A percentile compares a stretch with the other conserved stretches of the same genome.
phyloP scores from a whole-genome alignment of 768 basidiomycete species.

The Terana coerulea region DNA sequence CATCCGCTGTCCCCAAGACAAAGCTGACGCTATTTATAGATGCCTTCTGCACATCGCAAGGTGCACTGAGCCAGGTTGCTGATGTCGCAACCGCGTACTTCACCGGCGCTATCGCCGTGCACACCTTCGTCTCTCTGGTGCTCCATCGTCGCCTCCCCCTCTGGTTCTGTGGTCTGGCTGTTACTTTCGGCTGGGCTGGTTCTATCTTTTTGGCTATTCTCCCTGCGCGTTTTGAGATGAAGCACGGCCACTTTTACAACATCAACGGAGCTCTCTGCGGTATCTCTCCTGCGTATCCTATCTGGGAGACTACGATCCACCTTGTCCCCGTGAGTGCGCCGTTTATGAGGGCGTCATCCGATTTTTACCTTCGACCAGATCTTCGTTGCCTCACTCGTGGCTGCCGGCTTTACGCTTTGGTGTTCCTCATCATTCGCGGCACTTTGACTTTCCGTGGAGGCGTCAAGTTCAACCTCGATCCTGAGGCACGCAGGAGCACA shows the following conservation, averaged over 20 bases:
- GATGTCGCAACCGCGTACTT: conserved; percentile 63
- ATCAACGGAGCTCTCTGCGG: conserved; percentile 49
- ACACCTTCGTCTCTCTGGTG: conserved; percentile 65
- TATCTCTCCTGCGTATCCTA: conserved; percentile 38
- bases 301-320: conserved; percentile 48
- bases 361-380: conserved; percentile 51
- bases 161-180: conserved; percentile 40
- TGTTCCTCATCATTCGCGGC: conserved; percentile 60
- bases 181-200: conserved; percentile 51
- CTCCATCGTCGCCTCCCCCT: conserved; percentile 46
- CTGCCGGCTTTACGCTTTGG: conserved; percentile 53
- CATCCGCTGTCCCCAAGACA: conserved; percentile 1
- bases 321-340: conserved; percentile 52
- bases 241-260: conserved; percentile 47
- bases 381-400: conserved; percentile 51
- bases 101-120: conserved; percentile 58
- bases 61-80: conserved; percentile 55
- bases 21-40: background rate
- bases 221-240: conserved; percentile 32
- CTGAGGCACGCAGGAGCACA: conserved; percentile 40
- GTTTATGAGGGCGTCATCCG: conserved; percentile 22
- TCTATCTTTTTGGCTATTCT: conserved; percentile 33
- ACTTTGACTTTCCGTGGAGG: conserved; percentile 48
- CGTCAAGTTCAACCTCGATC: conserved; percentile 47
- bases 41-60: conserved; percentile 44